A percentile compares a stretch with the other conserved stretches of the same genome.
These are phyloP conservation scores for Malus asiatica DNA, from an alignment of 306 rosid species.

Conservation along the genomic window DNA sequence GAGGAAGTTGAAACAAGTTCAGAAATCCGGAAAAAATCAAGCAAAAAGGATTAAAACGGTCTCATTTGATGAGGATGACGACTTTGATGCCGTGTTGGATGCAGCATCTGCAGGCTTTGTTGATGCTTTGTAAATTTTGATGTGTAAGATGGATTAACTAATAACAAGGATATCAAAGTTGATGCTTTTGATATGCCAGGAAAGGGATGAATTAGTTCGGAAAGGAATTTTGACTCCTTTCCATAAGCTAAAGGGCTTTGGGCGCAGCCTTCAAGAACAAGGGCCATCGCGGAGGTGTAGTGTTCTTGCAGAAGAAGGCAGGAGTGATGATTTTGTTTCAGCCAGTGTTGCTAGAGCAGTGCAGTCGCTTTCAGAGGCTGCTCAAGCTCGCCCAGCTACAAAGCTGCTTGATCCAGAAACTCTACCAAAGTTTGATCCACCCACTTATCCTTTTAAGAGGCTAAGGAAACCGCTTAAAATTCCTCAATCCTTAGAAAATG, in stretches of 20 bases:
- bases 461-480: too few relatives aligned
- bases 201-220: conserved; percentile 85
- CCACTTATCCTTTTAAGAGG: too few relatives aligned
- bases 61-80: conserved; percentile 70
- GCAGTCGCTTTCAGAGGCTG: too few relatives aligned
- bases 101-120: conserved; percentile 89
- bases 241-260: conserved; percentile 87
- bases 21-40: conserved; percentile 22
- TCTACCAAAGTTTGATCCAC: too few relatives aligned
- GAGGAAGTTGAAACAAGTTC: conserved; percentile 51
- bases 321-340: too few relatives aligned
- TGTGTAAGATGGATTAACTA: neutral
- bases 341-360: too few relatives aligned
- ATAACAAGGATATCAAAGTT: conserved; percentile 23
- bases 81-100: conserved; percentile 82
- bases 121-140: conserved; percentile 23
- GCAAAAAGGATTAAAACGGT: conserved; percentile 55
- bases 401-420: too few relatives aligned
- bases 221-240: conserved; percentile 92
- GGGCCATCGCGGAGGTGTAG: conserved; percentile 42
- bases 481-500: too few relatives aligned
- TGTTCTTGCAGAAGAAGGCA: neutral
- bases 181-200: conserved; percentile 41
- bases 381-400: too few relatives aligned
- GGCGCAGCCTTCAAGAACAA: conserved; percentile 62